These are phyloP conservation scores for Sisymbrium altissimum DNA, from an alignment of 345 rosid genomes.

Conservation along the genomic window DNA sequence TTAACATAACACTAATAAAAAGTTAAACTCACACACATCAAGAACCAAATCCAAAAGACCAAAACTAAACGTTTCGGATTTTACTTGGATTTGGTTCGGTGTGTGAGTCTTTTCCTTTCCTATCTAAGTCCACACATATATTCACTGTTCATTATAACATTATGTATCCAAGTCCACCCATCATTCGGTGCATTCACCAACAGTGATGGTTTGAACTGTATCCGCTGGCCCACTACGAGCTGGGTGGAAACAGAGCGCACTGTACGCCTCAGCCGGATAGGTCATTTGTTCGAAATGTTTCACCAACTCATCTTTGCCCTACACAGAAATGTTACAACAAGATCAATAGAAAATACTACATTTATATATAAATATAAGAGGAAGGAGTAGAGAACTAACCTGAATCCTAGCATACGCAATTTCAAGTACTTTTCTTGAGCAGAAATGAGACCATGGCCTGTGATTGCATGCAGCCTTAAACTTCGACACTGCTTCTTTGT, in stretches of 20 bases:
- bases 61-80: neutral
- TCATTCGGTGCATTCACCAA: slow-evolving; percentile 2
- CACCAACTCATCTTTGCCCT: slow-evolving; percentile 55
- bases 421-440: slow-evolving; percentile 47
- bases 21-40: slow-evolving; percentile 23
- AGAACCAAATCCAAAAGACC: slow-evolving; percentile 26
- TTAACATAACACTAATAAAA: neutral
- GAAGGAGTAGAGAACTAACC: slow-evolving; percentile 36
- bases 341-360: neutral
- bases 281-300: slow-evolving; percentile 39
- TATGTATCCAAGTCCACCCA: no score
- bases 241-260: slow-evolving; percentile 49
- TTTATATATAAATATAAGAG: neutral
- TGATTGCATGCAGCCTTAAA: slow-evolving; percentile 37
- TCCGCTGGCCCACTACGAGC: slow-evolving; percentile 39
- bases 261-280: slow-evolving; percentile 44
- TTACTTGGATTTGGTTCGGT: slow-evolving; percentile 30
- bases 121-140: neutral
- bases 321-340: neutral
- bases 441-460: slow-evolving; percentile 43
- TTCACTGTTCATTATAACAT: neutral
- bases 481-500: slow-evolving; percentile 46
- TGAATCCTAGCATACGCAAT: slow-evolving; percentile 60
- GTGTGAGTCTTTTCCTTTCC: slow-evolving; percentile 19
- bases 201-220: slow-evolving; percentile 9